Evolutionary conservation across 345 rosid genomes (phyloP), one percentile per base, ranked within the genome.

Genomic region (Rhizophora apiculata): DNA sequence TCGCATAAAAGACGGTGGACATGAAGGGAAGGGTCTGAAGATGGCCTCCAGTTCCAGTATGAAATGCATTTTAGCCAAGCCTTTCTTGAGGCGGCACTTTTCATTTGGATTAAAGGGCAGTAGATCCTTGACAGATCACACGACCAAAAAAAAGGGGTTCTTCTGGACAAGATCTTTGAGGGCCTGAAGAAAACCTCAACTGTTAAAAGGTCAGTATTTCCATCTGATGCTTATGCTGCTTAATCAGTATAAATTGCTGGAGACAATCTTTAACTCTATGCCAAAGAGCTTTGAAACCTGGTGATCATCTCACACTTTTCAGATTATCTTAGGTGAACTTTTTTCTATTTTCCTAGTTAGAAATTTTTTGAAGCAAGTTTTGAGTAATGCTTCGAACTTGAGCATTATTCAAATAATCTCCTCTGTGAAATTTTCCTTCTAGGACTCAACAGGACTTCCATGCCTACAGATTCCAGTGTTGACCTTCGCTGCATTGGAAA

Each of bases 111-210:
- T 87, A 37, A 92, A 84, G 77, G 89, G 80, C 27, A 79, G 80
- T 71, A 85, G 80, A 70, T 72, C 87, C 56, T 36, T 78, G n/a
- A 59, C 81, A 64, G 96, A 87, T 72, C 80, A 82, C 62, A 60
- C 85, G n/a, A 53, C 76, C 8, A 74, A 81, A 79, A 95, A 79
- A 87, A 90, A 84, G 68, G 92, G 96, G 37, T 79, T 92, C 79
- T 92, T 95, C 78, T 95, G 99, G 98, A 76, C 92, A 63, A 90
- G 87, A 72, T 87, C 96, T 71, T 73, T 89, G 83, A 90, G 85
- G 86, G 89, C 78, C 20, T 95, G 85, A 92, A 69, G 73, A 69
- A 65, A 70, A 32, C 60, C 58, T 74, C 70, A 46, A 71, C 61
- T 34, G 13, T 57, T 59, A 52, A 73, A 78, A 72, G 87, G 86